Evolutionary conservation across 2,329 filamentous ascomycete species (phyloP).

Genomic region (Alternaria consortialis): DNA sequence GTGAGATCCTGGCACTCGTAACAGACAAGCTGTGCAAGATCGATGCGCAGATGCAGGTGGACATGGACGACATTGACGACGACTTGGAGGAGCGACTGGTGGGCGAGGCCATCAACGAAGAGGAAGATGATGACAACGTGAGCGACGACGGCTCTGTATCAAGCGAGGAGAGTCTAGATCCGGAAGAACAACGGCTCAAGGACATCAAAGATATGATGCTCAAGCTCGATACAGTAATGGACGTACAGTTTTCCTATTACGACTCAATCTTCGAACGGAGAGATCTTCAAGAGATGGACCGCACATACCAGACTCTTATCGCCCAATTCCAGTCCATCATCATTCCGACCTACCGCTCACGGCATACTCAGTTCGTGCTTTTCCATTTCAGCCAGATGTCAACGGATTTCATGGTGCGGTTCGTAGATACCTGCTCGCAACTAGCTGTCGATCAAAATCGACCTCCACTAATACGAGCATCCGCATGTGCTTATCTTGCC

Average conservation of each 20-base stretch:
- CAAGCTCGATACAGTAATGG: conserved; percentile 91
- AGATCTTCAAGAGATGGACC: conserved; percentile 70
- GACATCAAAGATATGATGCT: conserved; percentile 81
- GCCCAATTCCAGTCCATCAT: conserved; percentile 88
- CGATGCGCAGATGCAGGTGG: conserved; percentile 93
- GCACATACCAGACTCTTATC: conserved; percentile 80
- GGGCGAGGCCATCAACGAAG: conserved; percentile 59
- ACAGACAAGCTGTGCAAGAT: conserved; percentile 90
- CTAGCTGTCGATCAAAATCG: conserved; percentile 71
- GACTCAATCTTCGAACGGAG: conserved; percentile 75
- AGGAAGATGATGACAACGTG: conserved; percentile 61
- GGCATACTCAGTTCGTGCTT: conserved; percentile 93
- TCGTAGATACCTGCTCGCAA: conserved; percentile 79
- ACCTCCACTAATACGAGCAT: conserved; percentile 78
- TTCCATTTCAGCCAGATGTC: conserved; percentile 94
- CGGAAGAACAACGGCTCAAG: conserved; percentile 69
- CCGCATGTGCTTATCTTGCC: conserved; percentile 89
- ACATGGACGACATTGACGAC: conserved; percentile 92
- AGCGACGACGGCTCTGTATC: conserved; percentile 76
- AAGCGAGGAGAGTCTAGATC: conserved; percentile 68
- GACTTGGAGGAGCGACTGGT: conserved; percentile 80
- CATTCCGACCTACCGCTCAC: conserved; percentile 87
- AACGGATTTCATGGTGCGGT: conserved; percentile 79
- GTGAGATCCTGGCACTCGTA: conserved; percentile 83
- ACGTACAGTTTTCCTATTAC: conserved; percentile 87